Base-by-base conservation (phyloP, 192 early-diverging fungal species). In the Glomus cerebriforme region DNA sequence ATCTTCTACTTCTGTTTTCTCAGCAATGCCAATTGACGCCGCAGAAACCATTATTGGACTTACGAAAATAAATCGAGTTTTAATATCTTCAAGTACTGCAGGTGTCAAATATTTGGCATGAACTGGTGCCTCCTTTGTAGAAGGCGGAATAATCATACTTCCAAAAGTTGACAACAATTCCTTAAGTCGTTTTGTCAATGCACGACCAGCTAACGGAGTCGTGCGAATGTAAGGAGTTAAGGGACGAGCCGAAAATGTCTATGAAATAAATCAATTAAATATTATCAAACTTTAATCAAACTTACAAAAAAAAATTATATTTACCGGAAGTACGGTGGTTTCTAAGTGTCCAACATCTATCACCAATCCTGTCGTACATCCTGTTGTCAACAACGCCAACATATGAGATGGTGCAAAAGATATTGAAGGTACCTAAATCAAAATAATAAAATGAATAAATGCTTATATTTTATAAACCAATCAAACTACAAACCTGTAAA, bases 261-360 rank as follows among this genome's bases (percentile, higher is more conserved):
- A 77, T 29, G 63, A 5, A 72, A 58, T 37, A 31, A 39, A 54
- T 49, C 24, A 73, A 54, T 7, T 29, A 73, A 32, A 22, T 37
- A 19, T 22, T 68, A 39, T 49, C 13, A 47, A 72, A 72, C 35
- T 39, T 10, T 29, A 37, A 37, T 62, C 37, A 24, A 34, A 69
- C n/a, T 15, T 13, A 12, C n/a, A n/a, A 5, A 22, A 22, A 43
- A 39, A 58, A 63, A 65, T 10, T 27, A 58, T n/a, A 29, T 86
- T 73, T 86, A 97, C 95, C 37, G 96, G 96, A 59, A 94, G 75
- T 4, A 94, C 93, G 7, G 90, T 89, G 8, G 92, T 91, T 59
- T 90, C 90, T 22, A 95, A 81, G 77, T 94, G 87, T 0, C 96
- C 96, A 79, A 92, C 93, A 81, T 98, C 96, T 24, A 98, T 86